phyloP scores from a whole-genome alignment of 495 filamentous ascomycete species.

The Neurospora sp. region DNA sequence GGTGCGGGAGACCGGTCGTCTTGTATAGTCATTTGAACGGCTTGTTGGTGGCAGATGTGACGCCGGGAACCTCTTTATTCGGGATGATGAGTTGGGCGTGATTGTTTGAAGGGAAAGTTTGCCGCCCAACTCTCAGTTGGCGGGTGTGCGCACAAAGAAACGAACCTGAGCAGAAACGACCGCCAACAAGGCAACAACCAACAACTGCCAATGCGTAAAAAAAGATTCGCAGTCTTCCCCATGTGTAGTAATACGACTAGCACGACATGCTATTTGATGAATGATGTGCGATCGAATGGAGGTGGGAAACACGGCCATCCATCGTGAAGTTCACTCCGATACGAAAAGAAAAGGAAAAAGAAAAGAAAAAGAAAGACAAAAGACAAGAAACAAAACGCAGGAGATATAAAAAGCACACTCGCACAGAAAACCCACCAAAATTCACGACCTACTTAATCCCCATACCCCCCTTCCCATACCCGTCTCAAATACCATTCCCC shows the following conservation, averaged over 20 bases:
- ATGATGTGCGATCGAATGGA: background rate
- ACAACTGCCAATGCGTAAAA: background rate
- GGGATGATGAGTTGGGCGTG: background rate
- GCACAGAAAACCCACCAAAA: background rate
- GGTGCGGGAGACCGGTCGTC: background rate
- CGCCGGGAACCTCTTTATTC: background rate
- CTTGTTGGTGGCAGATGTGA: background rate
- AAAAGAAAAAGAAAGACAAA: background rate
- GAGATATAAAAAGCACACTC: background rate
- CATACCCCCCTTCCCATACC: background rate
- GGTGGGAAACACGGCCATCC: background rate
- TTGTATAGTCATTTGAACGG: background rate
- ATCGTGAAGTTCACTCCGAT: background rate
- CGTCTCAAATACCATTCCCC: background rate
- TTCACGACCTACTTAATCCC: background rate
- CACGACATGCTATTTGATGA: background rate
- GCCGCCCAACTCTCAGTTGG: background rate
- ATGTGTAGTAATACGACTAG: background rate
- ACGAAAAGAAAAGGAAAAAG: background rate
- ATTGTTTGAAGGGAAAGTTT: background rate
- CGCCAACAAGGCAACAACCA: background rate
- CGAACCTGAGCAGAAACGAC: background rate
- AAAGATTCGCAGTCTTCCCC: background rate
- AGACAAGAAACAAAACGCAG: background rate
- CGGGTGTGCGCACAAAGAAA: background rate